Evolutionary conservation across 148 eudicot species (phyloP).

Genomic region (Rhododendron vialii): DNA sequence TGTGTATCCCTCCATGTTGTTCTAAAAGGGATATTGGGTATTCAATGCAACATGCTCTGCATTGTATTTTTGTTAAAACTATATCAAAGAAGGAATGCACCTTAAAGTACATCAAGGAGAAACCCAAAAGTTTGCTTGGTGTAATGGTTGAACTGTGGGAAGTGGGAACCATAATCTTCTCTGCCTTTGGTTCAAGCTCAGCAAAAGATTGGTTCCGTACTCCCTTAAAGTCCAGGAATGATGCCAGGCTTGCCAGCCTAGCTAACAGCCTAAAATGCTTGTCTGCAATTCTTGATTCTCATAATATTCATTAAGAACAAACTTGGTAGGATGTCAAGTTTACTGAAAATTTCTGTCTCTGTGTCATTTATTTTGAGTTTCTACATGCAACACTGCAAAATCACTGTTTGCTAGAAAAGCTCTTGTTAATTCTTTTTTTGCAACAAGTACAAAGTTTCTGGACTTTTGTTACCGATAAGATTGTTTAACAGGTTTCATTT

Average conservation of each 20-base stretch:
- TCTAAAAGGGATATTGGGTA: not conserved
- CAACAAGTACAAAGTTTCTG: not conserved
- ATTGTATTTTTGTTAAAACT: not conserved
- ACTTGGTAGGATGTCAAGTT: not conserved
- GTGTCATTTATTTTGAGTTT: not conserved
- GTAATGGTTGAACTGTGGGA: not conserved
- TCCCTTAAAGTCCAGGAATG: not conserved
- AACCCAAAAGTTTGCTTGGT: not conserved
- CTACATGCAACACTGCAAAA: not conserved
- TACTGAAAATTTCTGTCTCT: not conserved
- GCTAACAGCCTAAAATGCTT: not conserved
- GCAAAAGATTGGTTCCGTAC: not conserved
- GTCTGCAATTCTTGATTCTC: not conserved
- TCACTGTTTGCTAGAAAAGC: not conserved
- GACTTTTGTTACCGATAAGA: not conserved
- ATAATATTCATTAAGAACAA: not conserved
- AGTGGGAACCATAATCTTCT: not conserved
- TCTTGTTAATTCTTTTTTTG: not conserved
- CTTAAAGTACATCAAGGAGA: not conserved
- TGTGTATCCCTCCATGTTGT: not conserved
- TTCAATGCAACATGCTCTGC: not conserved
- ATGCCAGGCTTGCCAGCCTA: slow-evolving; percentile 3
- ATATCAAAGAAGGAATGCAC: not conserved
- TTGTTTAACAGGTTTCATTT: not conserved
- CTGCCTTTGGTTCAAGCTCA: not conserved